Evolutionary conservation across 306 rosid species (phyloP).

Genomic region (Ammopiptanthus mongolicus): DNA sequence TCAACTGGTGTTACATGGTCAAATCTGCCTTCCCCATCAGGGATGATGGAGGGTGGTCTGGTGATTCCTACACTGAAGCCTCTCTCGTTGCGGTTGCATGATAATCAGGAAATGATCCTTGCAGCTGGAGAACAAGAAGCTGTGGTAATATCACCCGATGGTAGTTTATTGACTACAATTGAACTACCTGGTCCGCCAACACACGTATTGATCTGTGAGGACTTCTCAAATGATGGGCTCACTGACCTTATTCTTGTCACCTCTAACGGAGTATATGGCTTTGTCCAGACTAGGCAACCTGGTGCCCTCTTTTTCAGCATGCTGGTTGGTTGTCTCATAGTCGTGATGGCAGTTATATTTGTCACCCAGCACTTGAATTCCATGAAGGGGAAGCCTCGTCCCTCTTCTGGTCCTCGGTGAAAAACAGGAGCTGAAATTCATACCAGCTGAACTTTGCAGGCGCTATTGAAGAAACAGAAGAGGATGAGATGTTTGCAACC

Average conservation of each 20-base stretch:
- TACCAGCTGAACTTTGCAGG: conserved; percentile 9
- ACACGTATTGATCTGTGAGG: conserved; percentile 69
- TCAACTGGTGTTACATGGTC: conserved; percentile 90
- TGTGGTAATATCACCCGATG: conserved; percentile 78
- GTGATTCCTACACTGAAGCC: conserved; percentile 90
- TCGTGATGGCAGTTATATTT: conserved; percentile 86
- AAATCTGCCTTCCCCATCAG: conserved; percentile 91
- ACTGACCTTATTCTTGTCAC: conserved; percentile 84
- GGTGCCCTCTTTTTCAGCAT: conserved; percentile 98
- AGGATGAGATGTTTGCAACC: background rate
- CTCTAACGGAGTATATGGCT: conserved; percentile 79
- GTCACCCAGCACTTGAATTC: conserved; percentile 92
- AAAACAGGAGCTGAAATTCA: conserved; percentile 2
- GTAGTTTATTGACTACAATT: conserved; percentile 57
- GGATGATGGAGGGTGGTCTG: conserved; percentile 81
- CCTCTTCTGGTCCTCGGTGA: conserved; percentile 52
- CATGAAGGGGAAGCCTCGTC: conserved; percentile 79
- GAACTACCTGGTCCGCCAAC: conserved; percentile 91
- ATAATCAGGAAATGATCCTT: conserved; percentile 69
- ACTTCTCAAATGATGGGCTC: conserved; percentile 95
- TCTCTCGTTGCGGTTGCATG: conserved; percentile 55
- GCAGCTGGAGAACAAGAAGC: conserved; percentile 99
- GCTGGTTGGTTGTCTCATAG: conserved; percentile 86
- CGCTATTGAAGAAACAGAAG: background rate
- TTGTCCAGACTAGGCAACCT: conserved; percentile 94